A percentile compares a stretch with the other conserved stretches of the same genome.
These are phyloP conservation scores for Trichaptum fuscoviolaceum DNA, from an alignment of 768 basidiomycete species.

Conservation along the genomic window DNA sequence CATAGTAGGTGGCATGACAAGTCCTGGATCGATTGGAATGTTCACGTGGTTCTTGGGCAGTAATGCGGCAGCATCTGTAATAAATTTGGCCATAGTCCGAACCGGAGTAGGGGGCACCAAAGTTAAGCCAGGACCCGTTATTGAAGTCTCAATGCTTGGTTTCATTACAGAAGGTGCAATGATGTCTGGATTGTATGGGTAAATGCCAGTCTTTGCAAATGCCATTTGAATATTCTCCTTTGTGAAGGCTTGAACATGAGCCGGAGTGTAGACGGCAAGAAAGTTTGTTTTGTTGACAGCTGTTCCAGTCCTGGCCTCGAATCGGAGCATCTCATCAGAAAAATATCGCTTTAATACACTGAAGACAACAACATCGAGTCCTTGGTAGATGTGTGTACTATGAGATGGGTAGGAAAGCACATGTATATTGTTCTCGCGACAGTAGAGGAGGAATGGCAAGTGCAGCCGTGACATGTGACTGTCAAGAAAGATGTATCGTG, in stretches of 20 bases:
- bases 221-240: conserved; percentile 28
- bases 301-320: conserved; percentile 19
- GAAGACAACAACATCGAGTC: conserved; percentile 37
- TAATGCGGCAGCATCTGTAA: conserved; percentile 8
- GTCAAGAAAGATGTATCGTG: conserved; percentile 36
- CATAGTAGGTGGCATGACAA: neutral
- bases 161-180: conserved; percentile 30
- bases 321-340: conserved; percentile 20
- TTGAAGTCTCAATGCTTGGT: conserved; percentile 28
- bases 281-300: conserved; percentile 33
- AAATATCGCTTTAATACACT: conserved; percentile 26
- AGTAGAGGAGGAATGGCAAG: conserved; percentile 32
- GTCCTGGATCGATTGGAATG: neutral
- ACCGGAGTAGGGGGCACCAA: conserved; percentile 22
- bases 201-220: conserved; percentile 35
- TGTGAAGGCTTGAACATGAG: conserved; percentile 26
- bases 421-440: conserved; percentile 29
- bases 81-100: conserved; percentile 15
- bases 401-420: conserved; percentile 43
- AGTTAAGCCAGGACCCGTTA: conserved; percentile 16
- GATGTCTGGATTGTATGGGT: conserved; percentile 30
- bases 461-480: conserved; percentile 43
- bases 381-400: conserved; percentile 39
- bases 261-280: conserved; percentile 27
- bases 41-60: neutral